Percentiles rank a stretch among this genome's conserved stretches.
These are phyloP conservation scores for Diaporthe vaccinii DNA, from an alignment of 2,329 filamentous ascomycete species.

Conservation along the genomic window DNA sequence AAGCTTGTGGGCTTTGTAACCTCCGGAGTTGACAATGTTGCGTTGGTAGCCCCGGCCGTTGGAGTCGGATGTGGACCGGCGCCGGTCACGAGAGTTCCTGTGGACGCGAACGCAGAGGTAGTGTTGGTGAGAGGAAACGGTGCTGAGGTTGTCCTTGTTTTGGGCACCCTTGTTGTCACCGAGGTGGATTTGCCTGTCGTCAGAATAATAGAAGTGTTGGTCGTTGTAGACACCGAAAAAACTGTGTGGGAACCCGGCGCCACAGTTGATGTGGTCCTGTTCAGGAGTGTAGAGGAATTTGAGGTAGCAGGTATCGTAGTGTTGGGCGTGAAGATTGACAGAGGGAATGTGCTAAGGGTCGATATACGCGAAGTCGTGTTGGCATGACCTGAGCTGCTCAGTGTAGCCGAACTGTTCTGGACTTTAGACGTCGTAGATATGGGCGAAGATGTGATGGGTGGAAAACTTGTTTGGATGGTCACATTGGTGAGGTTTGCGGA, in stretches of 20 bases:
- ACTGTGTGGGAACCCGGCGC: background rate
- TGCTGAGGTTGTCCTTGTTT: background rate
- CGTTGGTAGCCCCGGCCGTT: background rate
- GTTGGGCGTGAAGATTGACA: slow-evolving; percentile 25
- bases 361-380: background rate
- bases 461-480: slow-evolving; percentile 16
- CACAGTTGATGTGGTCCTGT: background rate
- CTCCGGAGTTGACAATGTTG: background rate
- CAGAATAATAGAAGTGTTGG: background rate
- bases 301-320: background rate
- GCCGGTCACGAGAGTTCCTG: background rate
- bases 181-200: slow-evolving; percentile 10
- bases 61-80: background rate
- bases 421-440: background rate
- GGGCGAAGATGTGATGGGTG: background rate
- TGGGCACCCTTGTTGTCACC: background rate
- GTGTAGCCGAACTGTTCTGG: background rate
- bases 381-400: background rate
- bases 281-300: background rate
- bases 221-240: background rate
- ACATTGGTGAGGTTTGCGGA: background rate
- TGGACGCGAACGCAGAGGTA: background rate
- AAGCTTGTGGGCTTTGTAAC: background rate
- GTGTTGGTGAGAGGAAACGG: slow-evolving; percentile 13
- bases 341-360: slow-evolving; percentile 6